phyloP scores from a whole-genome alignment of 2,329 filamentous ascomycete genomes.

The Harringtonia lauricola region DNA sequence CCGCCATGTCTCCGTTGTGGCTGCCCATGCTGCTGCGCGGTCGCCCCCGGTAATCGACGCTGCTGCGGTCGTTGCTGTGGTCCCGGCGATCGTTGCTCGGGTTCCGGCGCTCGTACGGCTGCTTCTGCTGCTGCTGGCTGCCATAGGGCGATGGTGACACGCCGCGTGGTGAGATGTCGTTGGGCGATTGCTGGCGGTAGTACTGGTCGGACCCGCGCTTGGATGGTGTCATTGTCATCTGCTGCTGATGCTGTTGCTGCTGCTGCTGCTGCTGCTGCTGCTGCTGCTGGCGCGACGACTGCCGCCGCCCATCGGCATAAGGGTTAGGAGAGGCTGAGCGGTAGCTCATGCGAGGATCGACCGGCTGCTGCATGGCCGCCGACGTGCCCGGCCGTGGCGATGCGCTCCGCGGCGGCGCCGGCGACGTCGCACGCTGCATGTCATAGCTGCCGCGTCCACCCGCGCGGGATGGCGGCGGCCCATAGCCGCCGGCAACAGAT shows the following conservation, averaged over 20 bases:
- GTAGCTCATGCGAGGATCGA: slow-evolving; percentile 25
- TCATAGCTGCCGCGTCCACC: slow-evolving; percentile 45
- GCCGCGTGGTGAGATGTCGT: slow-evolving; percentile 30
- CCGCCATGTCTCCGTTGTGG: slow-evolving; percentile 44
- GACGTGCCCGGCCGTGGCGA: slow-evolving; percentile 50
- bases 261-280: slow-evolving; percentile 17
- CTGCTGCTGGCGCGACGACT: slow-evolving; percentile 21
- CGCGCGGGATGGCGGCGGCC: slow-evolving; percentile 37
- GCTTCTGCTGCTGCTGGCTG: slow-evolving; percentile 14
- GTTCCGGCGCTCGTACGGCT: slow-evolving; percentile 3
- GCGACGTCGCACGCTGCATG: slow-evolving; percentile 52
- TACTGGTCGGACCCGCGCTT: slow-evolving; percentile 39
- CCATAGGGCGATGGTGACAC: slow-evolving; percentile 37
- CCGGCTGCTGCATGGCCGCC: slow-evolving; percentile 14
- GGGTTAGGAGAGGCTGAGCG: slow-evolving; percentile 42
- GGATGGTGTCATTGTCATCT: slow-evolving; percentile 15
- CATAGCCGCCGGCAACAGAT: slow-evolving; percentile 3
- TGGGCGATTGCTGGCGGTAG: slow-evolving; percentile 40
- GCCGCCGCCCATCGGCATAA: slow-evolving; percentile 32
- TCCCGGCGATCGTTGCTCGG: no score
- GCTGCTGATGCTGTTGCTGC: slow-evolving; percentile 18
- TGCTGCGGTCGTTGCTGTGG: background rate
- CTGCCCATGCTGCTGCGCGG: slow-evolving; percentile 38
- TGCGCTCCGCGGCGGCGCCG: slow-evolving; percentile 52
- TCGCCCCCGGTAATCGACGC: slow-evolving; percentile 24